Conservation (phyloP, 257 asterid genomes). For the Fraxinus pennsylvanica region DNA sequence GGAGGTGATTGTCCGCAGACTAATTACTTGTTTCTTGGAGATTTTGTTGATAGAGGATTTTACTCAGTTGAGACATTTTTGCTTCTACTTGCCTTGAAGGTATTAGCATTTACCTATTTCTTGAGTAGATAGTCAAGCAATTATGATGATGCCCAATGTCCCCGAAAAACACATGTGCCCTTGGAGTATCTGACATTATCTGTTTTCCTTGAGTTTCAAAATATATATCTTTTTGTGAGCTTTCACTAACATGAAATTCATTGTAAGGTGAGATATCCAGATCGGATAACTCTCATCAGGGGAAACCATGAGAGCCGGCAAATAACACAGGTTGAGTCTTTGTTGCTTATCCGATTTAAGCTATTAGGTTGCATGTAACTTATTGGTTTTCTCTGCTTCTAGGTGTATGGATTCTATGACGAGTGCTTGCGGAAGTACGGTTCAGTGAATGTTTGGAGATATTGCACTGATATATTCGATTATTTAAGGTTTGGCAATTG, state of each 20-base stretch:
- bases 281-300: constrained; percentile 91
- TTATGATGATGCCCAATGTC: constrained; percentile 4
- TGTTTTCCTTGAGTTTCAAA: constrained; percentile 5
- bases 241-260: constrained; percentile 28
- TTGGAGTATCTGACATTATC: neutral
- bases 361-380: constrained; percentile 19
- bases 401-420: constrained; percentile 99
- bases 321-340: constrained; percentile 81
- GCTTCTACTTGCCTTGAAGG: constrained; percentile 95
- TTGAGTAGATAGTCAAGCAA: constrained; percentile 4
- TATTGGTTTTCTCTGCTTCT: constrained; percentile 29
- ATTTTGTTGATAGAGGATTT: constrained; percentile 94
- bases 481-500: constrained; percentile 73
- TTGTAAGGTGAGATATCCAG: constrained; percentile 92
- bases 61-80: constrained; percentile 96
- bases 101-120: constrained; percentile 29
- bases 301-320: constrained; percentile 99
- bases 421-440: constrained; percentile 97
- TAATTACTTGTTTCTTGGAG: constrained; percentile 95
- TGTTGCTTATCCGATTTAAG: constrained; percentile 24
- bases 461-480: constrained; percentile 96
- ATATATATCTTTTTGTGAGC: neutral
- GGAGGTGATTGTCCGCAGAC: constrained; percentile 97
- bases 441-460: constrained; percentile 96
- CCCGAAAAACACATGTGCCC: constrained; percentile 2